These are phyloP conservation scores for Xylariaceae sp. DNA, from an alignment of 2,329 filamentous ascomycete species.

Conservation along the genomic window DNA sequence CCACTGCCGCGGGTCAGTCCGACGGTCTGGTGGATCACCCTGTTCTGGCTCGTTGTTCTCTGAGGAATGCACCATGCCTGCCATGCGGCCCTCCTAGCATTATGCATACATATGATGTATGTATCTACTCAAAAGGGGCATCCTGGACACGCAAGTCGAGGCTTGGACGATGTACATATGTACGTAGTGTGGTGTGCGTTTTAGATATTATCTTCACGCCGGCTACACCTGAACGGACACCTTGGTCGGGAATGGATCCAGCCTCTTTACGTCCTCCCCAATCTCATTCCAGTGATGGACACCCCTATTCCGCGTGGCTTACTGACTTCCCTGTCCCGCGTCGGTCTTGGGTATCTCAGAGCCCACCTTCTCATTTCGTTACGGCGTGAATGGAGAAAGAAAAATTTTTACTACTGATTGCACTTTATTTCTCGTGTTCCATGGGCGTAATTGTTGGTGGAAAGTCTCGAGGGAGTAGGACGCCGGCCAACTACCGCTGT, in stretches of 20 bases:
- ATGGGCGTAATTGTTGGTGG: constrained; percentile 2
- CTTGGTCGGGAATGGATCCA: not conserved
- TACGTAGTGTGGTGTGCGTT: not conserved
- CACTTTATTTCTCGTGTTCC: constrained; percentile 1
- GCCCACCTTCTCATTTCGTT: constrained; percentile 1
- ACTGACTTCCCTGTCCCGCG: constrained; percentile 11
- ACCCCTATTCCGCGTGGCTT: constrained; percentile 4
- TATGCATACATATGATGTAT: too few relatives aligned
- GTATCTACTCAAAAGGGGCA: too few relatives aligned
- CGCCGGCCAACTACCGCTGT: constrained; percentile 10
- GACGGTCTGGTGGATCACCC: constrained; percentile 16
- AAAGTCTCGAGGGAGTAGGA: constrained; percentile 5
- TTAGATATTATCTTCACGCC: constrained; percentile 7
- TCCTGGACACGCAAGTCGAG: too few relatives aligned
- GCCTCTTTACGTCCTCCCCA: not conserved
- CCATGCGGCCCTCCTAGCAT: constrained; percentile 1
- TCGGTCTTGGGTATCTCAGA: not conserved
- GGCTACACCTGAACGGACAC: constrained; percentile 11
- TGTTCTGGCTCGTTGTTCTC: not conserved
- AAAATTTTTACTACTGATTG: not conserved
- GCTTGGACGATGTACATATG: too few relatives aligned
- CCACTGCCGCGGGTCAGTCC: constrained; percentile 33
- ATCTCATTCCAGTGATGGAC: not conserved
- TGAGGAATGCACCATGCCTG: constrained; percentile 7
- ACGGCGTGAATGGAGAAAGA: not conserved